Conservation (phyloP, 1,284 basidiomycete species). For the Apiotrichum gamsii region DNA sequence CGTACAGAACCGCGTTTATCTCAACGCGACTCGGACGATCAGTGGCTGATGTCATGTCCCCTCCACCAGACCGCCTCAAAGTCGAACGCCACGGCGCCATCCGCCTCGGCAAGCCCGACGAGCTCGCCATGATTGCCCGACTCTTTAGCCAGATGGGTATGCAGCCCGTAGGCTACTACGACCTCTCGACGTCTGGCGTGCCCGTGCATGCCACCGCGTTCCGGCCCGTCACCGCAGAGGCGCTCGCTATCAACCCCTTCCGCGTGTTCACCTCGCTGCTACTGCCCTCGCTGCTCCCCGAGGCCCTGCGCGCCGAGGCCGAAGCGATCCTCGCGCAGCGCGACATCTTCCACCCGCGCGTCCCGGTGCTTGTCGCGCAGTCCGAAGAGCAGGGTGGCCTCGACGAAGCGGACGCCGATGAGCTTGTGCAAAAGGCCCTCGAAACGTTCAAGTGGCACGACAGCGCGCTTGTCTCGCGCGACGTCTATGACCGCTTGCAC, state of each 20-base stretch:
- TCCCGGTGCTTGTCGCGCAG: constrained; percentile 32
- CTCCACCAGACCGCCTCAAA: constrained; percentile 35
- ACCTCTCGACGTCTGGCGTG: constrained; percentile 43
- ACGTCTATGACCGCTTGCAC: constrained; percentile 40
- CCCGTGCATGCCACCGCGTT: constrained; percentile 50
- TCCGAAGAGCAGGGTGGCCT: constrained; percentile 39
- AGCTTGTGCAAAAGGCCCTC: constrained; percentile 42
- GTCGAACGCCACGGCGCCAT: constrained; percentile 50
- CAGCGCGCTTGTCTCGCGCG: constrained; percentile 35
- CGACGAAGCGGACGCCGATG: constrained; percentile 18
- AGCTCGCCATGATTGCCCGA: constrained; percentile 43
- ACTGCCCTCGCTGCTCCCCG: constrained; percentile 41
- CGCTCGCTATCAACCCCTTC: constrained; percentile 46
- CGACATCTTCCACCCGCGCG: constrained; percentile 42
- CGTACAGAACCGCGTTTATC: no score
- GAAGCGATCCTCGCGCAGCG: constrained; percentile 31
- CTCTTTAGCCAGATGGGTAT: constrained; percentile 47
- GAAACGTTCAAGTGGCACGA: constrained; percentile 49
- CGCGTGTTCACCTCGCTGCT: constrained; percentile 48
- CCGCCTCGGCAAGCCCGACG: constrained; percentile 45
- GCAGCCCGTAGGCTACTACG: constrained; percentile 49
- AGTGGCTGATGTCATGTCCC: no score
- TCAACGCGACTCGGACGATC: no score
- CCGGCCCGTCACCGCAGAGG: constrained; percentile 32
- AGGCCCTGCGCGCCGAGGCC: constrained; percentile 32